Evolutionary conservation across 1,139 yeast genomes (phyloP).

Genomic region (Yamadazyma oceani): DNA sequence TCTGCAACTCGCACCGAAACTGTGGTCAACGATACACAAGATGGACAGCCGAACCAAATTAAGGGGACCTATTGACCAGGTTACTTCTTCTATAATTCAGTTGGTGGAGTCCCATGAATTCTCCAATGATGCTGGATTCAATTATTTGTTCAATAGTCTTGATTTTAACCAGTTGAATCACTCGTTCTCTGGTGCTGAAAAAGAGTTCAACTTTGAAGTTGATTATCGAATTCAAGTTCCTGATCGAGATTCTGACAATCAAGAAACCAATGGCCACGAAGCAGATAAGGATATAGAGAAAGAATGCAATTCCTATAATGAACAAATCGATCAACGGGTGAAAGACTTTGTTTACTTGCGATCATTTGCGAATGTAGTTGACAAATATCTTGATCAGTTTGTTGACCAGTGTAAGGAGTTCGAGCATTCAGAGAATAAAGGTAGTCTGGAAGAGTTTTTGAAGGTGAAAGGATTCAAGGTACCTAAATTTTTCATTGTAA

Average conservation of each 20-base stretch:
- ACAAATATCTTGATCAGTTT: not conserved
- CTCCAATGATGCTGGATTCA: too few species aligned
- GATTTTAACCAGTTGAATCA: too few species aligned
- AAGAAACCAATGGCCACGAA: too few species aligned
- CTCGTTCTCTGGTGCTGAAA: too few species aligned
- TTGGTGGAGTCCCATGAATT: too few species aligned
- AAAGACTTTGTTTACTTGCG: slow-evolving; percentile 4
- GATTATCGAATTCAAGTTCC: slow-evolving; percentile 3
- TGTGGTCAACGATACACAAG: too few species aligned
- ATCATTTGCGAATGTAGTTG: slow-evolving; percentile 5
- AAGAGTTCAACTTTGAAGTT: too few species aligned
- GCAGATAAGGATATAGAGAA: slow-evolving; percentile 1
- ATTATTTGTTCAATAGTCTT: too few species aligned
- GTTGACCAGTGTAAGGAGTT: slow-evolving; percentile 2
- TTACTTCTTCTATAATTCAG: slow-evolving; percentile 24
- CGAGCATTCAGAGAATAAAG: not conserved
- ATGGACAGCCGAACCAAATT: slow-evolving; percentile 67
- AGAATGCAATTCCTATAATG: slow-evolving; percentile 6
- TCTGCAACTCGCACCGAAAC: too few species aligned
- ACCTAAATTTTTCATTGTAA: not conserved
- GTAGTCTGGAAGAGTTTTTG: not conserved
- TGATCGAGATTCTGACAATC: too few species aligned
- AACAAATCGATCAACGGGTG: slow-evolving; percentile 4
- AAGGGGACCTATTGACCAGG: slow-evolving; percentile 53
- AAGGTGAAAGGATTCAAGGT: not conserved